These are phyloP conservation scores for Gaeumannomyces sp. DNA, from an alignment of 2,329 filamentous ascomycete genomes.

Conservation along the genomic window DNA sequence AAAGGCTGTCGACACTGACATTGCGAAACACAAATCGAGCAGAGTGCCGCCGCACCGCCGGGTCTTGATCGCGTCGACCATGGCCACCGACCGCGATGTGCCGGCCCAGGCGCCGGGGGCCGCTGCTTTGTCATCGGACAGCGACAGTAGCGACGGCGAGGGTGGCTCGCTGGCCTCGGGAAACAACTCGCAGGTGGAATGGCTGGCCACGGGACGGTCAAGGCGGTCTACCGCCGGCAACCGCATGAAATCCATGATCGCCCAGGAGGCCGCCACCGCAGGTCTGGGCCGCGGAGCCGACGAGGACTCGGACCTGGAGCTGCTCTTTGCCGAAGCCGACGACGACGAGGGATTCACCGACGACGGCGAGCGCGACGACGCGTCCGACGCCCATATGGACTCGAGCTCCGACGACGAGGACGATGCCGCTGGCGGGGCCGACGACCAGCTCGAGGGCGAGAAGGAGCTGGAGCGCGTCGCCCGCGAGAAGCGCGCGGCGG, in stretches of 20 bases:
- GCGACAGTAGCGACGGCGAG: slow-evolving; percentile 29
- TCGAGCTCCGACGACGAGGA: slow-evolving; percentile 81
- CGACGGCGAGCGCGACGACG: slow-evolving; percentile 57
- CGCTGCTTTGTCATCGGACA: slow-evolving; percentile 29
- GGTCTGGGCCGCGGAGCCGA: slow-evolving; percentile 7
- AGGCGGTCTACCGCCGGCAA: slow-evolving; percentile 80
- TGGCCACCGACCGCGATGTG: slow-evolving; percentile 8
- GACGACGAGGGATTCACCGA: slow-evolving; percentile 66
- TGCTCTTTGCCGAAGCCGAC: slow-evolving; percentile 70
- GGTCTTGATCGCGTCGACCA: background rate
- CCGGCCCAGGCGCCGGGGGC: slow-evolving; percentile 21
- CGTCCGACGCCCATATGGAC: slow-evolving; percentile 77
- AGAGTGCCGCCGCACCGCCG: background rate
- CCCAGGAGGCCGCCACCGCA: slow-evolving; percentile 57
- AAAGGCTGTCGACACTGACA: background rate
- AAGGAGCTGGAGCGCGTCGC: slow-evolving; percentile 75
- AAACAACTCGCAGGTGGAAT: slow-evolving; percentile 44
- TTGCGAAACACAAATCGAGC: background rate
- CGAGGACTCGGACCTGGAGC: slow-evolving; percentile 58
- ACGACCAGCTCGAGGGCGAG: slow-evolving; percentile 75
- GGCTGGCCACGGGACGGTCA: slow-evolving; percentile 66
- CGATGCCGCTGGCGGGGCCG: slow-evolving; percentile 50
- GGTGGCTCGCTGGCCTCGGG: slow-evolving; percentile 11
- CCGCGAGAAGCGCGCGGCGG: slow-evolving; percentile 58
- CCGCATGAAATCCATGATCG: slow-evolving; percentile 71